Base-by-base conservation (phyloP, 108 stramenopile species). In the Nitzschia putrida region DNA sequence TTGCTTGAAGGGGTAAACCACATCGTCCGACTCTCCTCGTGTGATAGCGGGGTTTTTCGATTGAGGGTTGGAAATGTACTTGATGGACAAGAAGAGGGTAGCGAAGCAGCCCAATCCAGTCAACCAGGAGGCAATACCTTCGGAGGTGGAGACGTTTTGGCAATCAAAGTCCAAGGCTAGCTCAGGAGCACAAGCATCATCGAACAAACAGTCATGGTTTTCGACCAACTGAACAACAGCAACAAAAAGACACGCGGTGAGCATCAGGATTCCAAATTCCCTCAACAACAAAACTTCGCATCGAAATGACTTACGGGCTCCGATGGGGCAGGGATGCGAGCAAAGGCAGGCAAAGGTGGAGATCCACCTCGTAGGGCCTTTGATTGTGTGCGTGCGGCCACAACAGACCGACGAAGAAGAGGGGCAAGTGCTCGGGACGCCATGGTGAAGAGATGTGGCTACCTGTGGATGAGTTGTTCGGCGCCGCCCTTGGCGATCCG, bases 131-230 rank as follows among this genome's bases (percentile, higher is more conserved):
- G 61, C 61, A 21, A 98, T 49, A 3, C 83, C 97, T 77, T 95
- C 89, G 22, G 53, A 53, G 7, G 83, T 80, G n/a, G 77, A 79
- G 53, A 96, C 69, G 76, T 95, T 95, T 65, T 93, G 93, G 63
- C 89, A 93, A 75, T 98, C 97, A 71, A 96, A 98, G 70, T 98
- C 97, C 26, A 98, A 67, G 25, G 93, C 91, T 47, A 95, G 72
- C 73, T 98, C 97, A 23, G 97, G 95, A 0, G 97, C 97, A 49
- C 97, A 96, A 44, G 95, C 95, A 82, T 98, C 97, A 68, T 98
- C 95, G 86, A 95, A 98, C 50, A 98, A 68, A 52, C 92, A 83
- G 71, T 97, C 97, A 61, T 85, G 71, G 56, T 97, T 93, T 78
- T 98, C 97, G n/a, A 84, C 79, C 26, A 98, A 80, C 92, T 96